Evolutionary conservation across 768 basidiomycete species (phyloP).

Genomic region (Tricholomella constricta): DNA sequence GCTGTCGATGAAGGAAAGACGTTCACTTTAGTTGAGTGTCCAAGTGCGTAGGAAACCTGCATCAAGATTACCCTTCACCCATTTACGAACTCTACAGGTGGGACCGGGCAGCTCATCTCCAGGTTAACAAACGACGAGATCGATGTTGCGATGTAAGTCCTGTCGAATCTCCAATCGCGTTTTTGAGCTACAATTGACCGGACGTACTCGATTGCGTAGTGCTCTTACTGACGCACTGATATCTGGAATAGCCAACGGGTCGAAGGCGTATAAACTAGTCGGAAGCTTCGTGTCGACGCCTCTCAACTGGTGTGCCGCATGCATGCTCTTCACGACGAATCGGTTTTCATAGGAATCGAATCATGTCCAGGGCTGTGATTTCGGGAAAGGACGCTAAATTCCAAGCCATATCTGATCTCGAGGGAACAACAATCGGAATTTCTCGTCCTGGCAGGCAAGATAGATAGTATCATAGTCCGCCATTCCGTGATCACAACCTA

Average conservation of each 20-base stretch:
- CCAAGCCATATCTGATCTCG: slow-evolving; percentile 70
- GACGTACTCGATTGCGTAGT: slow-evolving; percentile 35
- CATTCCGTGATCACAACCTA: not conserved
- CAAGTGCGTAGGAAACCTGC: slow-evolving; percentile 52
- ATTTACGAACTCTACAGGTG: slow-evolving; percentile 49
- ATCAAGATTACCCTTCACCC: not conserved
- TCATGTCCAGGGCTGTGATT: slow-evolving; percentile 96
- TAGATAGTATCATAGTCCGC: not conserved
- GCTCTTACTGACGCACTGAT: slow-evolving; percentile 91
- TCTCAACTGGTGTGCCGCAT: slow-evolving; percentile 68
- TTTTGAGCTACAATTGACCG: not conserved
- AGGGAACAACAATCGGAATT: slow-evolving; percentile 85
- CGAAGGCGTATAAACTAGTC: slow-evolving; percentile 84
- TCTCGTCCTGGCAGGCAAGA: slow-evolving; percentile 81
- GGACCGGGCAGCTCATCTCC: slow-evolving; percentile 82
- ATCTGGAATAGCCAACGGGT: slow-evolving; percentile 90
- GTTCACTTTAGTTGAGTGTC: slow-evolving; percentile 87
- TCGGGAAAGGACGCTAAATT: slow-evolving; percentile 77
- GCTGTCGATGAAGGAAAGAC: slow-evolving; percentile 67
- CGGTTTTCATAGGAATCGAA: not conserved
- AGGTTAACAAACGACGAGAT: slow-evolving; percentile 75
- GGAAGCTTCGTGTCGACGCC: slow-evolving; percentile 92
- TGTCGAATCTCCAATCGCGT: not conserved
- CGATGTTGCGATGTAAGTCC: slow-evolving; percentile 75
- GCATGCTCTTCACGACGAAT: not conserved